phyloP scores from a whole-genome alignment of 352 stramenopile species.

The Globisporangium canariense region DNA sequence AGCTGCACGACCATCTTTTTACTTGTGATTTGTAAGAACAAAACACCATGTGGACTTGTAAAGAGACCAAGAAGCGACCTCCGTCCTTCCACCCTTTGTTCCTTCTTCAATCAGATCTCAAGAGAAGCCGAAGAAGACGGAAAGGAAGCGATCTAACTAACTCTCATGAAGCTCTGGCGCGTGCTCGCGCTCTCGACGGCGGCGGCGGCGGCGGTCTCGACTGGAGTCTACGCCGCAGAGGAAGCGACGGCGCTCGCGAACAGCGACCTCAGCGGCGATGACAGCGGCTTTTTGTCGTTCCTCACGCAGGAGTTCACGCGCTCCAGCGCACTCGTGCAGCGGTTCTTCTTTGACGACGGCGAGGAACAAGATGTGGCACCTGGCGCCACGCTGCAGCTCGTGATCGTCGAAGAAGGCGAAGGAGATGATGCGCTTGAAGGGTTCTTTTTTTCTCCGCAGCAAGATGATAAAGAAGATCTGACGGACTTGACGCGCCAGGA shows the following conservation, averaged over 20 bases:
- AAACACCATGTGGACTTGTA: background rate
- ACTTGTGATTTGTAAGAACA: background rate
- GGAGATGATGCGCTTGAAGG: constrained; percentile 16
- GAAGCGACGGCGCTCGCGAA: background rate
- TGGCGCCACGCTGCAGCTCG: constrained; percentile 23
- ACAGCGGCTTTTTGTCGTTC: constrained; percentile 12
- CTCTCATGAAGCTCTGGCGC: constrained; percentile 71
- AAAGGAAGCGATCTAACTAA: constrained; percentile 21
- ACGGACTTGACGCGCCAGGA: constrained; percentile 23
- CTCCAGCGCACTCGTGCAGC: constrained; percentile 15
- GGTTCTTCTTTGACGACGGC: constrained; percentile 12
- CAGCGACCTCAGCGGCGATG: background rate
- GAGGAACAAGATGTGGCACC: background rate
- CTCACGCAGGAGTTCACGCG: constrained; percentile 12
- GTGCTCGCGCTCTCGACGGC: constrained; percentile 46
- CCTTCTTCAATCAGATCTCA: constrained; percentile 22
- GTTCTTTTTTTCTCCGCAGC: background rate
- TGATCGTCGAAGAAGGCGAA: constrained; percentile 25
- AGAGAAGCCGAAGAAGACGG: constrained; percentile 26
- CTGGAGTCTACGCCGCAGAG: background rate
- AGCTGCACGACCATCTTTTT: background rate
- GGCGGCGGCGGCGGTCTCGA: background rate
- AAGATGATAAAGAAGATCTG: background rate
- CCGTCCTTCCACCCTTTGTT: background rate
- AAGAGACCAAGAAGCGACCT: constrained; percentile 1